Evolutionary conservation across 345 rosid genomes (phyloP), one percentile per base, ranked within the genome.

Genomic region (Clausena lansium): DNA sequence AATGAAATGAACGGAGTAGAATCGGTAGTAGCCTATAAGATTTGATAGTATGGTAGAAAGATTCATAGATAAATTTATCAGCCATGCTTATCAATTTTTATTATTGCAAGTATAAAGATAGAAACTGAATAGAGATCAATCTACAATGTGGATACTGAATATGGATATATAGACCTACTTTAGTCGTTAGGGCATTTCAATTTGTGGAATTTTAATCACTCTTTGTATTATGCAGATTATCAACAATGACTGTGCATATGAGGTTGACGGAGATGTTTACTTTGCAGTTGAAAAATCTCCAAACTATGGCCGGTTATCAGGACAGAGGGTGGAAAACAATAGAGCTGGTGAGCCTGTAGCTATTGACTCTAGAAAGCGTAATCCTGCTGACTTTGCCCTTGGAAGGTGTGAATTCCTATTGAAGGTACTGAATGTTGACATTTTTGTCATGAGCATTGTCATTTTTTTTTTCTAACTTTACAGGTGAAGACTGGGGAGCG

Each of bases 341-440:
- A 86, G 94, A 85, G 94, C 96, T 73, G 98, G 97, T 76, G 94
- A 91, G 80, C 91, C 93, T 35, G 92, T 93, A 79, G 91, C 92
- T 17, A 91, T 95, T 67, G 99, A 95, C 84, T 76, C 91, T 7
- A 89, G 98, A 81, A 95, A 95, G 76, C 89, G 84, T 7, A 87
- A 95, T 86, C 92, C 97, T 79, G 92, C 94, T 30, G 97, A 95
- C 83, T 93, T 95, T 85, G 96, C 98, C n/a, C 71, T 95, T 95
- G 96, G 97, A 95, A 95, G 96, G 98, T 92, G 36, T 30, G 77
- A 60, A 67, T 76, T 10, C 66, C 22, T 2, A 73, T 75, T 33
- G 15, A 36, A 71, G 19, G 68, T 36, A 35, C 19, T 22, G 62
- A 2, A 38, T 15, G 22, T 66, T 25, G 59, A 13, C 6, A 30